phyloP scores from a whole-genome alignment of 306 rosid species.

The Castanea crenata region DNA sequence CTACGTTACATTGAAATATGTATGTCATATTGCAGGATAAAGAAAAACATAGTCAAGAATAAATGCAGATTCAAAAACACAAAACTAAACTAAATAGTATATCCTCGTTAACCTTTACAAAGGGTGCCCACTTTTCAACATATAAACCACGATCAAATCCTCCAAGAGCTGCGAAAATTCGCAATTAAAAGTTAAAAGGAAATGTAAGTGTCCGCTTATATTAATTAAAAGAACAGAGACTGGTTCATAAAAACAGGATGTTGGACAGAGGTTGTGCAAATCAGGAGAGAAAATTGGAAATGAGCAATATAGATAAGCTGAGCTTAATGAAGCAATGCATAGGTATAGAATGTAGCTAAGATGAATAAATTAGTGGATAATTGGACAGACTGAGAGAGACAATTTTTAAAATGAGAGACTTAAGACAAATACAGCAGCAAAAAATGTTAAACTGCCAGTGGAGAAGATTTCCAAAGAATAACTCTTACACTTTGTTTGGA shows the following conservation, averaged over 20 bases:
- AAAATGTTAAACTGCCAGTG: too few species aligned
- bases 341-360: not conserved
- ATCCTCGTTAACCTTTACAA: slow-evolving; percentile 39
- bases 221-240: not conserved
- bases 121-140: slow-evolving; percentile 90
- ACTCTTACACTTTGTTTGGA: too few species aligned
- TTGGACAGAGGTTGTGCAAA: not conserved
- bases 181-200: slow-evolving; percentile 1
- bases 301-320: not conserved
- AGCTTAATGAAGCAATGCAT: not conserved
- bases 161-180: slow-evolving; percentile 65
- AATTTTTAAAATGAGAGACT: too few species aligned
- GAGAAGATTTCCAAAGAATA: too few species aligned
- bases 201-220: not conserved
- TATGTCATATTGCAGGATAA: not conserved
- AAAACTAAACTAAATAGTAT: too few species aligned
- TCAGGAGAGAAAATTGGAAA: not conserved
- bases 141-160: slow-evolving; percentile 77
- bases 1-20: too few species aligned
- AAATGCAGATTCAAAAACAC: not conserved
- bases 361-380: not conserved
- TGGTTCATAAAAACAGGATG: not conserved
- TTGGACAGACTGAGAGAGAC: too few species aligned
- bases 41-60: not conserved
- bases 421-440: too few species aligned